phyloP scores from a whole-genome alignment of 257 asterid species.

The Petunia axillaris region DNA sequence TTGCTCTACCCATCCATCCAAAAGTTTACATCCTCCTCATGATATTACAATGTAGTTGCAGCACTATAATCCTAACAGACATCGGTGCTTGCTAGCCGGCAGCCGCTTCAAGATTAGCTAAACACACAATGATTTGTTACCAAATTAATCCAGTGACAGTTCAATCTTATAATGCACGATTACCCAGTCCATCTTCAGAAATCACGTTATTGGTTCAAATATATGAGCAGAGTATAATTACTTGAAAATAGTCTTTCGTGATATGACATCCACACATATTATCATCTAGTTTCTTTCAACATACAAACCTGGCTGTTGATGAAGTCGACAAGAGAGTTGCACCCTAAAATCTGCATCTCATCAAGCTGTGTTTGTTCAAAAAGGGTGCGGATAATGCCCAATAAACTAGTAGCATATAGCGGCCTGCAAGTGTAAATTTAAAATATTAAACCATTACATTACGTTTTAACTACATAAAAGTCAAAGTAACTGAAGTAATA shows the following conservation, averaged over 20 bases:
- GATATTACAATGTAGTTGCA: neutral
- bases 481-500: constrained; percentile 14
- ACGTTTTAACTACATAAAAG: neutral
- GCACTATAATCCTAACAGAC: constrained; percentile 20
- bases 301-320: constrained; percentile 47
- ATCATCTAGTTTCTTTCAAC: constrained; percentile 13
- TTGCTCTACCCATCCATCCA: constrained; percentile 13
- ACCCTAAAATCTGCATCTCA: constrained; percentile 54
- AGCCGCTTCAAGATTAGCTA: neutral
- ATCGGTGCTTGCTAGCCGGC: neutral
- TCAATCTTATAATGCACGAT: neutral
- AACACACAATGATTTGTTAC: constrained; percentile 7
- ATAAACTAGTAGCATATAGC: constrained; percentile 53
- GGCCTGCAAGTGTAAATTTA: constrained; percentile 45
- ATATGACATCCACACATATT: neutral
- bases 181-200: constrained; percentile 8
- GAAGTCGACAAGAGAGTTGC: constrained; percentile 49
- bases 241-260: neutral
- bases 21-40: constrained; percentile 11
- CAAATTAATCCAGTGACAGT: constrained; percentile 3
- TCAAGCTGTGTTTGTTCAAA: constrained; percentile 46
- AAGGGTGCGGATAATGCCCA: constrained; percentile 47
- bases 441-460: neutral
- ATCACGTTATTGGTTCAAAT: neutral
- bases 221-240: neutral